Conservation (phyloP, 2,329 filamentous ascomycete species). For the Aspergillus jensenii region DNA sequence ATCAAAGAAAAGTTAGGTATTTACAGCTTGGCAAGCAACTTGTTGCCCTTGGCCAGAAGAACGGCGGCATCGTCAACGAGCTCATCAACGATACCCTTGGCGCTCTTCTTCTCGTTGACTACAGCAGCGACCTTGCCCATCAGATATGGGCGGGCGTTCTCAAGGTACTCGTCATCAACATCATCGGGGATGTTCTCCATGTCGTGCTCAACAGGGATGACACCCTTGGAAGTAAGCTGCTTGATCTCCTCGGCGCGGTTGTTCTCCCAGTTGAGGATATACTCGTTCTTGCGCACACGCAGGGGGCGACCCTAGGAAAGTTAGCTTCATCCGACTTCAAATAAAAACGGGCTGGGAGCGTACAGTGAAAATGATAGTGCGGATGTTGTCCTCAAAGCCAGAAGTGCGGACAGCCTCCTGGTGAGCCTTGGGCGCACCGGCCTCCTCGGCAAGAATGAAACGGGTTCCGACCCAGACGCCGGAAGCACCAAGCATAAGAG, state of each 20-base stretch:
- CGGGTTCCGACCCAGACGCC: slow-evolving; percentile 97
- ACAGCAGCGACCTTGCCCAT: slow-evolving; percentile 98
- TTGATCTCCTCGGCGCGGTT: slow-evolving; percentile 90
- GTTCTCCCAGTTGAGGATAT: slow-evolving; percentile 95
- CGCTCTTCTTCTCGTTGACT: slow-evolving; percentile 86
- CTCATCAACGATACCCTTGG: slow-evolving; percentile 92
- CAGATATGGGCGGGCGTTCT: slow-evolving; percentile 84
- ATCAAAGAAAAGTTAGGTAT: slow-evolving; percentile 13
- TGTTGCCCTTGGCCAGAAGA: slow-evolving; percentile 67
- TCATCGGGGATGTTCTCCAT: slow-evolving; percentile 76
- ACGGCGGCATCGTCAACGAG: slow-evolving; percentile 79
- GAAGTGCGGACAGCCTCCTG: slow-evolving; percentile 93
- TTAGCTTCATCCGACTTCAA: slow-evolving; percentile 17
- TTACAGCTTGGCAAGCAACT: slow-evolving; percentile 70
- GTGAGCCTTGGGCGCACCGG: slow-evolving; percentile 87
- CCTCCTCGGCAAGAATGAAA: slow-evolving; percentile 92
- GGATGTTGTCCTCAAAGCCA: slow-evolving; percentile 91
- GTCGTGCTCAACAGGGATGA: slow-evolving; percentile 92
- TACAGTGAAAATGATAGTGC: slow-evolving; percentile 94
- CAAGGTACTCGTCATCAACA: slow-evolving; percentile 80
- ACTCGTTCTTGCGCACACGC: slow-evolving; percentile 88
- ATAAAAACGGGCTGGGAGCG: background rate
- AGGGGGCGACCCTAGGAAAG: slow-evolving; percentile 70
- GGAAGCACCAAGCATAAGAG: slow-evolving; percentile 87
- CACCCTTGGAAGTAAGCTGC: slow-evolving; percentile 81